A percentile compares a stretch with the other conserved stretches of the same genome.
phyloP scores from a whole-genome alignment of 225 moss, liverwort and hornwort genomes.

The Pseudisothecium myosuroides region DNA sequence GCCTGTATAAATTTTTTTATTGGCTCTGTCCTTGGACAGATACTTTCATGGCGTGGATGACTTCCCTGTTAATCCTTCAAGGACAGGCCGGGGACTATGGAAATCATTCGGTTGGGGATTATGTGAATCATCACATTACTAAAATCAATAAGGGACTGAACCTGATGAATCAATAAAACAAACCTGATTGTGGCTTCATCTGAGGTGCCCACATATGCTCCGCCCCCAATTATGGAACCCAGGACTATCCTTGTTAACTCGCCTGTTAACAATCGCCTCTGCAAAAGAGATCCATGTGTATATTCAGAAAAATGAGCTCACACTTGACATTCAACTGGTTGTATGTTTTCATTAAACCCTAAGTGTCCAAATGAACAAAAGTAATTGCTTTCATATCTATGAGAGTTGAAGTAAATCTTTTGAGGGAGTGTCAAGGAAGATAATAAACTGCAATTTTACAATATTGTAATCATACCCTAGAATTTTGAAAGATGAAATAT shows the following conservation, averaged over 20 bases:
- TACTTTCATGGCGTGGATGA: no score
- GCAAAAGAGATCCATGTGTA: not conserved
- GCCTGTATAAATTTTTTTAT: no score
- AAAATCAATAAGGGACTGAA: not conserved
- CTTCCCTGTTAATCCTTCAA: no score
- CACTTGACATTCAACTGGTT: not conserved
- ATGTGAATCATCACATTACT: not conserved
- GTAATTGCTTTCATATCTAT: not conserved
- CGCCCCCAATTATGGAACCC: slow-evolving; percentile 79
- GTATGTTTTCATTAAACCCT: not conserved
- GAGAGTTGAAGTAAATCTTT: not conserved
- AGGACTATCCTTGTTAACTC: no score
- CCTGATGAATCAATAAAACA: not conserved
- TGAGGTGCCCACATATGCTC: slow-evolving; percentile 84
- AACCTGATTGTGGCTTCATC: slow-evolving; percentile 91
- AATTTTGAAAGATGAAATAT: not conserved
- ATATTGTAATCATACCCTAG: not conserved
- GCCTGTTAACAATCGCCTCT: slow-evolving; percentile 89
- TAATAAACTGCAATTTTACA: not conserved
- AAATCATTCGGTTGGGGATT: no score
- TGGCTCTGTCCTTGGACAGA: no score
- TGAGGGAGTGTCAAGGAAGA: not conserved
- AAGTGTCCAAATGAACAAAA: not conserved
- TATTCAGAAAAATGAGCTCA: not conserved
- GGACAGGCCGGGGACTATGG: no score